phyloP scores from a whole-genome alignment of 176 grass and related monocot species.

The Eragrostis nindensis region DNA sequence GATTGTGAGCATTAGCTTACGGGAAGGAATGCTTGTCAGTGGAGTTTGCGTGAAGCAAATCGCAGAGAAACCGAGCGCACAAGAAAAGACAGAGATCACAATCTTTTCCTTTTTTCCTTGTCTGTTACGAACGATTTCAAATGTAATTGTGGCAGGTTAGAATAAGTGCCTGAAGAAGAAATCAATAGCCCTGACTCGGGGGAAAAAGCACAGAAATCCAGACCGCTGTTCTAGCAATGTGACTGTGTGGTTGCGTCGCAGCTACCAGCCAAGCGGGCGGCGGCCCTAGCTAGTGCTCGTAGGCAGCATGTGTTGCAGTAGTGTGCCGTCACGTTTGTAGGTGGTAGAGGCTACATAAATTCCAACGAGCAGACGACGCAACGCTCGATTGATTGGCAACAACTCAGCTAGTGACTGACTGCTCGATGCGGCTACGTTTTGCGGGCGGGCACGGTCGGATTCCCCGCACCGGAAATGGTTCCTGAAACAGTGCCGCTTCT shows the following conservation, averaged over 20 bases:
- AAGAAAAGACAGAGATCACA: not conserved
- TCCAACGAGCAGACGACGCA: not conserved
- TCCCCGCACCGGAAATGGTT: not conserved
- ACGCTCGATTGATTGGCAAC: not conserved
- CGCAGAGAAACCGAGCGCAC: not conserved
- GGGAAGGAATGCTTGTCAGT: no score
- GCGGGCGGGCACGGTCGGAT: no score
- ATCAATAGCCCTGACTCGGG: not conserved
- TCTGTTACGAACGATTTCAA: no score
- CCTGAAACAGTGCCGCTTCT: not conserved
- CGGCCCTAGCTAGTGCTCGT: no score
- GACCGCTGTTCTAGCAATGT: not conserved
- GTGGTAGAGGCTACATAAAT: not conserved
- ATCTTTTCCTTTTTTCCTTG: not conserved
- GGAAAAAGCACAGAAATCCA: not conserved
- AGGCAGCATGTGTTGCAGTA: not conserved
- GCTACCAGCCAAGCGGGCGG: not conserved
- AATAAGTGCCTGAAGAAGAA: not conserved
- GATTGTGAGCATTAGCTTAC: not conserved
- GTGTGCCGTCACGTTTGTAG: not conserved
- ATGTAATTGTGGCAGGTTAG: not conserved
- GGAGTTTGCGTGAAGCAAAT: conserved; percentile 33
- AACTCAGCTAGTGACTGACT: not conserved
- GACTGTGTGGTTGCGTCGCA: not conserved
- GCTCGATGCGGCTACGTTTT: not conserved